Conservation (phyloP, 2,329 filamentous ascomycete genomes). For the Curvularia hawaiiensis region DNA sequence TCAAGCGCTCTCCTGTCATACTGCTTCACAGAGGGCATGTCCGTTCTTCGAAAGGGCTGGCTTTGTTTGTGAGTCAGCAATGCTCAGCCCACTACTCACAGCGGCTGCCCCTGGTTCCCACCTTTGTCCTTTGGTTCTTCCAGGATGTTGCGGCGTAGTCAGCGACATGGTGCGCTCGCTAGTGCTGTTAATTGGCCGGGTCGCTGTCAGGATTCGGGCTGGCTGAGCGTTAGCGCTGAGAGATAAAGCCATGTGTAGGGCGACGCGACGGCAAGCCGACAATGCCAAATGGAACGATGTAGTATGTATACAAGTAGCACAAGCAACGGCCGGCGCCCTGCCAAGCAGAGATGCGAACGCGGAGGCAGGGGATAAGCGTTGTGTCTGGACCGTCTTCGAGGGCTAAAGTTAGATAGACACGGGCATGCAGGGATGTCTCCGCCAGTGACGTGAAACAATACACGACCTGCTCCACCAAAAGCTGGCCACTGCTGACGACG, state of each 20-base stretch:
- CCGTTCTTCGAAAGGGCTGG: too few species aligned
- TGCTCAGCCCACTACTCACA: background rate
- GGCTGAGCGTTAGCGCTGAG: background rate
- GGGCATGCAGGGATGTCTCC: background rate
- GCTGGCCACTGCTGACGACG: slow-evolving; percentile 7
- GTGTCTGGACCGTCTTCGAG: slow-evolving; percentile 1
- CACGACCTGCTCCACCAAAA: slow-evolving; percentile 12
- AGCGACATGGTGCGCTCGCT: background rate
- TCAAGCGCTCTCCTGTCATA: background rate
- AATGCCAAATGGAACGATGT: background rate
- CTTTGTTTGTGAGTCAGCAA: background rate
- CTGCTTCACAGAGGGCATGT: too few species aligned
- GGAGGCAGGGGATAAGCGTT: background rate
- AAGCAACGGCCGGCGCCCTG: slow-evolving; percentile 1
- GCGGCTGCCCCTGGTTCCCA: background rate
- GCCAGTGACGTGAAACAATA: slow-evolving; percentile 6
- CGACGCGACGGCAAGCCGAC: background rate
- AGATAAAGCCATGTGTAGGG: slow-evolving; percentile 12
- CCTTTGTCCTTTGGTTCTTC: background rate
- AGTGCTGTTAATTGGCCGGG: background rate
- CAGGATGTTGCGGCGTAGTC: background rate
- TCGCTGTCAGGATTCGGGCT: background rate
- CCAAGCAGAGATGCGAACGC: slow-evolving; percentile 3
- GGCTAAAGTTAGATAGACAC: background rate
- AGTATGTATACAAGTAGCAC: background rate